Conservation (phyloP, 2,329 filamentous ascomycete genomes). For the Xenosphaeropsis pyriputrescens region DNA sequence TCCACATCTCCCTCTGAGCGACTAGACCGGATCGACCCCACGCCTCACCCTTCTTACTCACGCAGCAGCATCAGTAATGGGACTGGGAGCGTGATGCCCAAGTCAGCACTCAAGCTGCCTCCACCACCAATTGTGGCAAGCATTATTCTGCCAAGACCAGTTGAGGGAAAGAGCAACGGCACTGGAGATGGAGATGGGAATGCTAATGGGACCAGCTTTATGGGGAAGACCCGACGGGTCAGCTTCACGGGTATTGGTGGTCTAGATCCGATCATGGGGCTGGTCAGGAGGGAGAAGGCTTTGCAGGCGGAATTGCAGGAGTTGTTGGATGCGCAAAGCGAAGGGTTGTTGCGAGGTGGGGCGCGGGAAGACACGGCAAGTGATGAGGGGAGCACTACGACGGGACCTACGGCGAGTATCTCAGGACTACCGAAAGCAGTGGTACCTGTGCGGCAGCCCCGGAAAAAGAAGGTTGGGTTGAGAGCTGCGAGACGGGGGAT, state of each 20-base stretch:
- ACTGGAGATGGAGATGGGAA: too few relatives aligned
- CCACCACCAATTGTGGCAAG: slow-evolving; percentile 3
- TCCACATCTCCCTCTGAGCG: too few relatives aligned
- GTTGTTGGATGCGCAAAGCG: slow-evolving; percentile 41
- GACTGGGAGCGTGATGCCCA: too few relatives aligned
- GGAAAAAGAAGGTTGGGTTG: slow-evolving; percentile 35
- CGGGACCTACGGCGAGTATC: slow-evolving; percentile 9
- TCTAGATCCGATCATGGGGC: slow-evolving; percentile 19
- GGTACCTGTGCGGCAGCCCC: slow-evolving; percentile 45
- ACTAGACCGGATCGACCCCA: too few relatives aligned
- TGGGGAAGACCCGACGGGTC: too few relatives aligned
- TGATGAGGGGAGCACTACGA: slow-evolving; percentile 19
- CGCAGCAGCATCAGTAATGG: too few relatives aligned
- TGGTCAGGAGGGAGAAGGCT: slow-evolving; percentile 32
- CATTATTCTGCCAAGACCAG: not conserved
- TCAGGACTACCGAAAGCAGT: slow-evolving; percentile 24
- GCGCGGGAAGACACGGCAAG: slow-evolving; percentile 20
- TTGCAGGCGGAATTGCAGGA: slow-evolving; percentile 42
- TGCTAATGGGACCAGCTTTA: too few relatives aligned
- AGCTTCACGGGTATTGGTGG: too few relatives aligned
- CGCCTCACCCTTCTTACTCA: too few relatives aligned
- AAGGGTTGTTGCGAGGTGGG: slow-evolving; percentile 22
- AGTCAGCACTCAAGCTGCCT: not conserved
- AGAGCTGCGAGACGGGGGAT: slow-evolving; percentile 50
- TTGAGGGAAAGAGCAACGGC: too few relatives aligned